Evolutionary conservation across 495 filamentous ascomycete species (phyloP).

Genomic region (Schizothecium vesticola): DNA sequence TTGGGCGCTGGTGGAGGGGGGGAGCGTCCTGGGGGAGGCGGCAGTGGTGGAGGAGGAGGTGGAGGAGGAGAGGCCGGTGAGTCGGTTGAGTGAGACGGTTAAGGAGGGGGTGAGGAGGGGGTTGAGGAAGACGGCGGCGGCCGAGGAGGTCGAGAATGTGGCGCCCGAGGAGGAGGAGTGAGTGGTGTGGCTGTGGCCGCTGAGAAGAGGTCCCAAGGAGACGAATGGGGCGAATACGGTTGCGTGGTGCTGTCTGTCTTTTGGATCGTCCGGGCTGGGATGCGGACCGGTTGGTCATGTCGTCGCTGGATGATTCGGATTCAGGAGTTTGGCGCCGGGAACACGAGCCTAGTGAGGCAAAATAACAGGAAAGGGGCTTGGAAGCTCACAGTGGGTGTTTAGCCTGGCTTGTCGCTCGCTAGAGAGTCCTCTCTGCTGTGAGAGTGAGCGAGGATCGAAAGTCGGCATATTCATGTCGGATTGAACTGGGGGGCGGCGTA

Average conservation of each 20-base stretch:
- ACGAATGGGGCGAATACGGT: too few species aligned
- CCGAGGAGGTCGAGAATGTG: constrained; percentile 4
- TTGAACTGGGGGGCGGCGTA: too few species aligned
- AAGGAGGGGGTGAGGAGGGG: constrained; percentile 12
- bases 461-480: background rate
- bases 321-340: background rate
- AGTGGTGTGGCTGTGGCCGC: background rate
- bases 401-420: background rate
- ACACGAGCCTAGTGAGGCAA: background rate
- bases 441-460: background rate
- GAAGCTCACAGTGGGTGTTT: background rate
- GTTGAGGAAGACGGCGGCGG: background rate
- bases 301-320: background rate
- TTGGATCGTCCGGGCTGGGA: background rate
- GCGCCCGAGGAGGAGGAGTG: constrained; percentile 4
- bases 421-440: background rate
- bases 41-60: constrained; percentile 9
- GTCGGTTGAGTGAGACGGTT: constrained; percentile 1
- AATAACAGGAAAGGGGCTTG: background rate
- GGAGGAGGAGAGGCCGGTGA: background rate
- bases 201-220: too few species aligned
- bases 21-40: constrained; percentile 18
- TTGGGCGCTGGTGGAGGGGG: constrained; percentile 59
- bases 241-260: background rate
- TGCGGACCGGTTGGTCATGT: background rate